Percentiles rank a stretch among this genome's conserved stretches.
These are phyloP conservation scores for Durusdinium trenchii DNA, from an alignment of 73 alveolate species.

Conservation along the genomic window DNA sequence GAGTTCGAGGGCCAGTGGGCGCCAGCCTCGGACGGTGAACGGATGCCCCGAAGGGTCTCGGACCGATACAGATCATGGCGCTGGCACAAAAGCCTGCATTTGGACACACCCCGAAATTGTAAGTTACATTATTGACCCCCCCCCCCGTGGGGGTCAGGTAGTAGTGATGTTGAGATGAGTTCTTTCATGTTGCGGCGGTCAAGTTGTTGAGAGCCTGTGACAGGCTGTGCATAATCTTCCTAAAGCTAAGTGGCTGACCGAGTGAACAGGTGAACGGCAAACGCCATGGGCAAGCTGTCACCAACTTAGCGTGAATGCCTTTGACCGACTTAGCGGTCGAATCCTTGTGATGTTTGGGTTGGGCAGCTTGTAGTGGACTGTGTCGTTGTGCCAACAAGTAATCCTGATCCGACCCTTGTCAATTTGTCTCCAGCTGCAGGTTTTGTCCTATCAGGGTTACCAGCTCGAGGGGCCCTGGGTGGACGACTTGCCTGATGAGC, in stretches of 20 bases:
- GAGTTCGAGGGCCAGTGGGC: slow-evolving; percentile 93
- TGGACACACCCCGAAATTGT: no score
- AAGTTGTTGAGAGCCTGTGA: background rate
- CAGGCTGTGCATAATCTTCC: no score
- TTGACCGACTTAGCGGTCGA: background rate
- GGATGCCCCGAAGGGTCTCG: background rate
- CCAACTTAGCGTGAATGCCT: background rate
- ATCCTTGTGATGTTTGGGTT: background rate
- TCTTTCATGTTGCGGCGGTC: no score
- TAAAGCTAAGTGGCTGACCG: no score
- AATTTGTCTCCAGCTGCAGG: slow-evolving; percentile 16
- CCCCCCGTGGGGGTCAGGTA: no score
- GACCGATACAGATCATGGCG: background rate
- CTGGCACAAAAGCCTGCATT: no score
- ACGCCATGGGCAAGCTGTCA: slow-evolving; percentile 86
- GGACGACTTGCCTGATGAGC: slow-evolving; percentile 66
- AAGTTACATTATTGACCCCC: no score
- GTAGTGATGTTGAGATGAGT: background rate
- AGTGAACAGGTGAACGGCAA: slow-evolving; percentile 44
- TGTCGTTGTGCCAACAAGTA: background rate
- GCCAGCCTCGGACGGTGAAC: background rate
- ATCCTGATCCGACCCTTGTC: background rate
- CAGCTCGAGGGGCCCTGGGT: slow-evolving; percentile 85
- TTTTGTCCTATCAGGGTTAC: slow-evolving; percentile 66
- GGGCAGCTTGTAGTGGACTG: background rate